These are phyloP conservation scores for Ceratobasidium sp. DNA, from an alignment of 1,284 basidiomycete species.

Conservation along the genomic window DNA sequence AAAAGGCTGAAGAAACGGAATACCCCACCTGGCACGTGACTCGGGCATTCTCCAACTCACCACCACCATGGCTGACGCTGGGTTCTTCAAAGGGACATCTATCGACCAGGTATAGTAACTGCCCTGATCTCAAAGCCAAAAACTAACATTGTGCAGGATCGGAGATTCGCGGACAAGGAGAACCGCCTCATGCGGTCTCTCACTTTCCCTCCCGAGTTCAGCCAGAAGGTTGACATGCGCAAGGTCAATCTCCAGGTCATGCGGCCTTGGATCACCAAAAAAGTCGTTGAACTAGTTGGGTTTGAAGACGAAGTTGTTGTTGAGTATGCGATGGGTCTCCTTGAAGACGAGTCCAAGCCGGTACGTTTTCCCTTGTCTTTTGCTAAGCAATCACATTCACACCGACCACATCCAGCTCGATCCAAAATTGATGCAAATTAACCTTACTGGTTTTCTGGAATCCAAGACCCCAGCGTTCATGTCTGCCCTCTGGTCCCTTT, in stretches of 20 bases:
- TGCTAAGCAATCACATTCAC: constrained; percentile 56
- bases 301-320: constrained; percentile 97
- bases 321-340: constrained; percentile 91
- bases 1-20: not conserved
- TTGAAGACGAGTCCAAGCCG: constrained; percentile 86
- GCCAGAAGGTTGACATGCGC: constrained; percentile 92
- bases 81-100: constrained; percentile 77
- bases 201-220: constrained; percentile 90
- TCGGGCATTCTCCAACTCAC: not conserved
- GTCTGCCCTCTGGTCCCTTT: constrained; percentile 84
- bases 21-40: constrained; percentile 4
- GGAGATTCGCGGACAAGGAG: constrained; percentile 96
- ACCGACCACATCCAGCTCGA: constrained; percentile 62
- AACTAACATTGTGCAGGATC: constrained; percentile 64
- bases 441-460: constrained; percentile 87
- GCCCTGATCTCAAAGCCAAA: not conserved
- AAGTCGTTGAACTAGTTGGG: constrained; percentile 86
- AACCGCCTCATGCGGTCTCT: constrained; percentile 84
- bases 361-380: constrained; percentile 58
- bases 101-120: constrained; percentile 37
- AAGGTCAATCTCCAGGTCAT: constrained; percentile 92
- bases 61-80: constrained; percentile 50
- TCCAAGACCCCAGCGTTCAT: constrained; percentile 81
- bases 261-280: constrained; percentile 92
- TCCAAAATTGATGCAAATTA: constrained; percentile 94